A percentile compares a stretch with the other conserved stretches of the same genome.
These are phyloP conservation scores for Liriodendron chinense DNA, from an alignment of 164 flowering plant genomes.

Conservation along the genomic window DNA sequence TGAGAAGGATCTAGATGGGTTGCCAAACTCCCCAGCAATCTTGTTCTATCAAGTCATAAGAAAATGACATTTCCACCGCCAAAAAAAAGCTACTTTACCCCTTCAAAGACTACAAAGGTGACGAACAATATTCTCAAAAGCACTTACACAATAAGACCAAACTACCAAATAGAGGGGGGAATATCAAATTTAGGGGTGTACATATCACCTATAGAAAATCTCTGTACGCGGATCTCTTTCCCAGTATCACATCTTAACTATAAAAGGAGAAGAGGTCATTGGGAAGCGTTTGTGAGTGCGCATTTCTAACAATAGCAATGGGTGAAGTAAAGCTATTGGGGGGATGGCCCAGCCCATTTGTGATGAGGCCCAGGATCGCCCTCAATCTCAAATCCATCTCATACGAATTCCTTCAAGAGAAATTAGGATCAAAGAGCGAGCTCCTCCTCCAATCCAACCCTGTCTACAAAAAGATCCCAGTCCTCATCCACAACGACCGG, in stretches of 20 bases:
- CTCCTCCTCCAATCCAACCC: slow-evolving; percentile 75
- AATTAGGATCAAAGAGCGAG: slow-evolving; percentile 34
- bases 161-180: too few species aligned
- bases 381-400: slow-evolving; percentile 47
- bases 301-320: slow-evolving; percentile 6
- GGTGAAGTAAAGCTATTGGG: slow-evolving; percentile 55
- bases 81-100: too few species aligned
- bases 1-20: too few species aligned
- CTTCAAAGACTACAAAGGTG: too few species aligned
- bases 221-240: too few species aligned
- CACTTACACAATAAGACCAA: too few species aligned
- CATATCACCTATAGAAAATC: too few species aligned
- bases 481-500: slow-evolving; percentile 41
- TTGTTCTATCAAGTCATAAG: too few species aligned
- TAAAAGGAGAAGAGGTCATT: background rate
- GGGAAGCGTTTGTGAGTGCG: background rate
- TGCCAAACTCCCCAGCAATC: too few species aligned
- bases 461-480: slow-evolving; percentile 38
- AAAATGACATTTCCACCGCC: too few species aligned
- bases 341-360: slow-evolving; percentile 55
- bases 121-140: too few species aligned
- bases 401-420: slow-evolving; percentile 43
- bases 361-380: slow-evolving; percentile 42
- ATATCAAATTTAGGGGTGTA: too few species aligned
- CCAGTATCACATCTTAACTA: background rate